Conservation (phyloP, 768 basidiomycete species). For the Saitozyma podzolica region DNA sequence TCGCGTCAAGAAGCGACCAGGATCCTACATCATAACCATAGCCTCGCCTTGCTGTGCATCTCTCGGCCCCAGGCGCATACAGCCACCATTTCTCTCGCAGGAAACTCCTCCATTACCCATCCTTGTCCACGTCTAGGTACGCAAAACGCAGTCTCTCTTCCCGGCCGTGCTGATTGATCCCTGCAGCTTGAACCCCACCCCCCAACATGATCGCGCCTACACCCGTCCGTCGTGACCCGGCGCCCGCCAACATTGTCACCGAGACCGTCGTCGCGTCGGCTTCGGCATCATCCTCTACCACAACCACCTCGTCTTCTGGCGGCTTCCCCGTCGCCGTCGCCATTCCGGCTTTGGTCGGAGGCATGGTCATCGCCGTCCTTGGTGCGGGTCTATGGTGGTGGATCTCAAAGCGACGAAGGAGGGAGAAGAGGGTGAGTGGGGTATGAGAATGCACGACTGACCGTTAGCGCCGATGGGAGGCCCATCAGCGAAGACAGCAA, state of each 20-base stretch:
- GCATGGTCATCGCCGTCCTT: slow-evolving; percentile 35
- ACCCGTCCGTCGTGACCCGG: too few species aligned
- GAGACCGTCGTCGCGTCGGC: slow-evolving; percentile 11
- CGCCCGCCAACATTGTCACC: slow-evolving; percentile 3
- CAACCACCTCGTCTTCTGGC: slow-evolving; percentile 1
- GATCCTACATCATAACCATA: too few species aligned
- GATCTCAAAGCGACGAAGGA: slow-evolving; percentile 17
- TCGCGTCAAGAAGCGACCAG: too few species aligned
- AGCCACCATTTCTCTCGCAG: too few species aligned
- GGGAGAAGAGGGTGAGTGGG: slow-evolving; percentile 27
- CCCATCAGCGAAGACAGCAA: slow-evolving; percentile 16
- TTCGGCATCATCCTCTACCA: background rate
- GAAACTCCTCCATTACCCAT: too few species aligned
- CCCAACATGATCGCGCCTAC: too few species aligned
- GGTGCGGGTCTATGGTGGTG: slow-evolving; percentile 30
- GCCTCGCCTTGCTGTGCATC: too few species aligned
- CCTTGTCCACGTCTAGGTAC: too few species aligned
- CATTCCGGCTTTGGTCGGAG: slow-evolving; percentile 39
- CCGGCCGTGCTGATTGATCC: too few species aligned
- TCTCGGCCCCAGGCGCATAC: too few species aligned
- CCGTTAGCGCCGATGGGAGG: slow-evolving; percentile 21
- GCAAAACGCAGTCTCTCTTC: too few species aligned
- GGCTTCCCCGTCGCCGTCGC: slow-evolving; percentile 36
- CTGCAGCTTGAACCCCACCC: too few species aligned
- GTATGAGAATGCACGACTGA: slow-evolving; percentile 7